Percentiles rank a stretch among this genome's conserved stretches.
phyloP scores from a whole-genome alignment of 805 yeast species.

The Candida orba region DNA sequence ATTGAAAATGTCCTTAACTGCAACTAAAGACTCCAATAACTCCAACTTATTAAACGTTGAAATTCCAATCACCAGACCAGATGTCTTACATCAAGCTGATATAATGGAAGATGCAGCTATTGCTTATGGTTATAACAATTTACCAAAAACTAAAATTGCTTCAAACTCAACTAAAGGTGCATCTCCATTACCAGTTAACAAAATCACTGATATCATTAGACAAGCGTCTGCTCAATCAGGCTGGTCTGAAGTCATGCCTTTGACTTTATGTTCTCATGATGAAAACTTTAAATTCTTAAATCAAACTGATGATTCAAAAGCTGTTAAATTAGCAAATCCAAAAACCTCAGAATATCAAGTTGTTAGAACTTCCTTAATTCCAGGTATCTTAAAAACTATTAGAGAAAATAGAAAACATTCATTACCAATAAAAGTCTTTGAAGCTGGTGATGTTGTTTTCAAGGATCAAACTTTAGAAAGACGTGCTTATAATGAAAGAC shows the following conservation, averaged over 20 bases:
- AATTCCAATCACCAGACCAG: constrained; percentile 94
- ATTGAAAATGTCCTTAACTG: constrained; percentile 73
- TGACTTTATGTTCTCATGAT: constrained; percentile 92
- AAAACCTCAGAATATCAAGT: constrained; percentile 96
- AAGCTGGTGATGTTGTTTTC: constrained; percentile 89
- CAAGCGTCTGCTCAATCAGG: constrained; percentile 89
- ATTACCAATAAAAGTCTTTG: constrained; percentile 91
- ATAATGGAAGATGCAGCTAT: constrained; percentile 98
- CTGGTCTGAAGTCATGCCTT: constrained; percentile 92
- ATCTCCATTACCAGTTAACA: constrained; percentile 84
- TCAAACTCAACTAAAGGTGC: constrained; percentile 73
- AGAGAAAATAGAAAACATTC: constrained; percentile 95
- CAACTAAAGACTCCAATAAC: constrained; percentile 42
- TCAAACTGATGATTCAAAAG: constrained; percentile 65
- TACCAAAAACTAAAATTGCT: constrained; percentile 71
- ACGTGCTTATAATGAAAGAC: constrained; percentile 85
- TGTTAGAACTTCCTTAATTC: constrained; percentile 88
- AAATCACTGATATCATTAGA: constrained; percentile 85
- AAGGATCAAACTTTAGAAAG: constrained; percentile 77
- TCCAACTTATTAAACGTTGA: constrained; percentile 36
- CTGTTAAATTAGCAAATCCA: constrained; percentile 91
- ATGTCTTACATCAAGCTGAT: constrained; percentile 93
- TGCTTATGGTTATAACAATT: constrained; percentile 89
- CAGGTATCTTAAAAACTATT: constrained; percentile 92
- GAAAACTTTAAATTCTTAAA: constrained; percentile 90